These are phyloP conservation scores for Ogataea salicorniae DNA, from an alignment of 805 yeast species.

Conservation along the genomic window DNA sequence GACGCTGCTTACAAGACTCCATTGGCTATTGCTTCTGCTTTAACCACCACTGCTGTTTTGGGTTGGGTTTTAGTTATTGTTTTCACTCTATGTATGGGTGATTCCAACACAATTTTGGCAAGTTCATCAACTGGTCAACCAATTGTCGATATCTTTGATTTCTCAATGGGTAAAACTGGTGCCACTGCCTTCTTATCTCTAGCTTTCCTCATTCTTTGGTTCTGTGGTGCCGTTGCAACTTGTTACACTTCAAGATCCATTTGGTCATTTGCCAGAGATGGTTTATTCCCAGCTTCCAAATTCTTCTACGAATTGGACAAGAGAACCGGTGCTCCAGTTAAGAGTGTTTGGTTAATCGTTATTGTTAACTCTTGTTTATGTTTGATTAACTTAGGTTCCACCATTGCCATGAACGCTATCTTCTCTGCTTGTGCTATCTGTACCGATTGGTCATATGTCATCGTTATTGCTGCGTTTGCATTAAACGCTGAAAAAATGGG, in stretches of 20 bases:
- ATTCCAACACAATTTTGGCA: conserved; percentile 29
- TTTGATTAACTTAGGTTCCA: conserved; percentile 38
- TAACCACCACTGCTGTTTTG: conserved; percentile 41
- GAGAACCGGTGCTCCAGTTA: conserved; percentile 39
- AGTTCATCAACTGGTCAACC: conserved; percentile 40
- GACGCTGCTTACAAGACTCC: conserved; percentile 54
- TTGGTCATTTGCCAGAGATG: conserved; percentile 55
- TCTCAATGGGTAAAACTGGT: conserved; percentile 48
- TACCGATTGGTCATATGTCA: conserved; percentile 46
- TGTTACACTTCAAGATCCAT: conserved; percentile 48
- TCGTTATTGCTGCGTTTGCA: conserved; percentile 39
- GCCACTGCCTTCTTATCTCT: conserved; percentile 47
- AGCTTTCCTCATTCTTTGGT: conserved; percentile 45
- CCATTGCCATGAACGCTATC: conserved; percentile 47
- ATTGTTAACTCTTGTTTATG: conserved; percentile 39
- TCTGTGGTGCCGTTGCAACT: conserved; percentile 48
- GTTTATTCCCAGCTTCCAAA: conserved; percentile 44
- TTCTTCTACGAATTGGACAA: conserved; percentile 36
- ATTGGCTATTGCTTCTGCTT: conserved; percentile 51
- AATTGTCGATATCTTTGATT: conserved; percentile 46
- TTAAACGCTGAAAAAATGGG: conserved; percentile 41
- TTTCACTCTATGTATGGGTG: conserved; percentile 41
- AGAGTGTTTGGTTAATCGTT: conserved; percentile 39
- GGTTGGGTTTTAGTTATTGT: conserved; percentile 49
- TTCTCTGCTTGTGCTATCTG: conserved; percentile 50